Base-by-base conservation (phyloP, 768 basidiomycete genomes). In the Xerocomellus amylosporus region DNA sequence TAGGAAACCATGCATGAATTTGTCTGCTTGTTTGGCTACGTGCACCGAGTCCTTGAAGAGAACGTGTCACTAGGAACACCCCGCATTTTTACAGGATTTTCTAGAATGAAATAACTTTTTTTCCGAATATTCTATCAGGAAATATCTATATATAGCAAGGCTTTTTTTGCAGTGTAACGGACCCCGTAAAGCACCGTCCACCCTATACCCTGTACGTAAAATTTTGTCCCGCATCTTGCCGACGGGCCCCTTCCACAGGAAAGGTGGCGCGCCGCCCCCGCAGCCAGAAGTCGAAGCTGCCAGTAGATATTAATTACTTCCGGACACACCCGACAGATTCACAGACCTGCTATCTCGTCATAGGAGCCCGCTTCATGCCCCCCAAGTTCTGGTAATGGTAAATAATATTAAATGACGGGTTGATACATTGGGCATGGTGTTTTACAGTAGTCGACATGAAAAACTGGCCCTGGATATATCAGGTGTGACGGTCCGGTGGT, bases 221-320 rank as follows among this genome's bases (percentile, higher is more conserved):
- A 24, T 24, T 24, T 20, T 37, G 34, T 20, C 44, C 52, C 48
- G 41, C 33, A 12, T 45, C 31, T 49, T 38, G 31, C 39, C 38
- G 28, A 28, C 41, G 13, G 45, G 49, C 8, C 53, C 51, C 51
- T 51, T 58, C 47, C 48, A 31, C 60, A 82, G 79, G 79, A 80
- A 46, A 30, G 30, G 34, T 37, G 31, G 55, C 40, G 45, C 43
- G 55, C 43, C 30, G 30, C 30, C 28, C 53, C 59, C 48, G 50
- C 55, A 49, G 47, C 22, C 42, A 51, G 24, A 45, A 36, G 41
- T 40, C 51, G 38, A 59, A 49, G 47, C n/a, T n/a, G 28, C 5
- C 43, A 38, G 24, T 24, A 24, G 40, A 51, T 57, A 57, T 61
- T 22, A 46, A 64, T 34, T 37, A 8, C 46, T 42, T 43, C 55